Percentiles rank a stretch among this genome's conserved stretches.
These are phyloP conservation scores for Kregervanrija delftensis DNA, from an alignment of 805 yeast genomes.

Conservation along the genomic window DNA sequence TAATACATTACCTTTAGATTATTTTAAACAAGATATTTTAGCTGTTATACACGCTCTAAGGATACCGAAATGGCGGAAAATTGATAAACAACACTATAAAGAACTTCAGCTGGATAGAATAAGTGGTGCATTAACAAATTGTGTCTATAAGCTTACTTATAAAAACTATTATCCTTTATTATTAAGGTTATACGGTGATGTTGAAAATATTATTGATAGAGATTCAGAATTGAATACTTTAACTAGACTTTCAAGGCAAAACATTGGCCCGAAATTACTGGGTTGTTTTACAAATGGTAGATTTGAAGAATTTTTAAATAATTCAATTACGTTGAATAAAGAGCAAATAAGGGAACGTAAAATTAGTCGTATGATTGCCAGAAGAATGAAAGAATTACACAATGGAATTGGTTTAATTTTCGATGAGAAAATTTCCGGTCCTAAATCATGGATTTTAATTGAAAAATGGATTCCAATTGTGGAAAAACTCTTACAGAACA, in stretches of 20 bases:
- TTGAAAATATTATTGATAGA: constrained; percentile 79
- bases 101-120: constrained; percentile 57
- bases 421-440: constrained; percentile 52
- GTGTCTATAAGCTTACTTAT: constrained; percentile 61
- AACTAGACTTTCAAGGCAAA: constrained; percentile 63
- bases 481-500: constrained; percentile 33
- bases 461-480: constrained; percentile 62
- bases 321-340: constrained; percentile 71
- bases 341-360: constrained; percentile 69
- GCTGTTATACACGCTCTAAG: constrained; percentile 54
- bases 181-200: constrained; percentile 84
- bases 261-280: constrained; percentile 81
- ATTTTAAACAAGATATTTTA: constrained; percentile 75
- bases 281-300: constrained; percentile 93
- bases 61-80: constrained; percentile 75
- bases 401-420: constrained; percentile 60
- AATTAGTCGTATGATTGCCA: constrained; percentile 77
- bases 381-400: constrained; percentile 95
- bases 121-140: constrained; percentile 90
- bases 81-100: constrained; percentile 32
- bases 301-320: constrained; percentile 85
- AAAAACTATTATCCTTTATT: constrained; percentile 50
- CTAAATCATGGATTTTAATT: constrained; percentile 64
- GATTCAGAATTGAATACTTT: constrained; percentile 69
- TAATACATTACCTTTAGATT: constrained; percentile 72